Percentiles rank a stretch among this genome's conserved stretches.
Evolutionary conservation across 2,329 filamentous ascomycete genomes (phyloP).

Genomic region (Colletotrichum spinosum): DNA sequence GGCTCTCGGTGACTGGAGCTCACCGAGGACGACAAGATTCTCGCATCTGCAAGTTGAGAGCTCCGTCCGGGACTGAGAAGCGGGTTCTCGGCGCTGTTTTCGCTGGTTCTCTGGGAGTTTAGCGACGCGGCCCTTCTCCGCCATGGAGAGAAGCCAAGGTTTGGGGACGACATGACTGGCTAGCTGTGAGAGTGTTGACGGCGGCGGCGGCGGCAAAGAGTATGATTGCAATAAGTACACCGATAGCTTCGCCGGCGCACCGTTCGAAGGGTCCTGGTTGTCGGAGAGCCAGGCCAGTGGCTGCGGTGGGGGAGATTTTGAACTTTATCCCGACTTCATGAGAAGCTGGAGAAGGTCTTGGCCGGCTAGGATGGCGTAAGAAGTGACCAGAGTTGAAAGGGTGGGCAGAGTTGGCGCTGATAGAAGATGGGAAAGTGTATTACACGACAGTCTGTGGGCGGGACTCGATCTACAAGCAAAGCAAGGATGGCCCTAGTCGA

Average conservation of each 20-base stretch:
- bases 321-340: slow-evolving; percentile 29
- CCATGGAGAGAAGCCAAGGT: slow-evolving; percentile 61
- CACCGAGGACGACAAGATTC: slow-evolving; percentile 51
- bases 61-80: slow-evolving; percentile 38
- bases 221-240: not conserved
- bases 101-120: slow-evolving; percentile 36
- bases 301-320: slow-evolving; percentile 17
- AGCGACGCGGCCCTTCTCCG: slow-evolving; percentile 49
- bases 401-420: slow-evolving; percentile 27
- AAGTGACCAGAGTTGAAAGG: slow-evolving; percentile 2
- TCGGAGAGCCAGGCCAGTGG: slow-evolving; percentile 23
- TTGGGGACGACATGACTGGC: slow-evolving; percentile 58
- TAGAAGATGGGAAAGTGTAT: slow-evolving; percentile 33
- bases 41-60: slow-evolving; percentile 42
- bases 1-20: slow-evolving; percentile 68
- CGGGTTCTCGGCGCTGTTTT: slow-evolving; percentile 40
- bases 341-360: slow-evolving; percentile 29
- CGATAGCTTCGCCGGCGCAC: slow-evolving; percentile 23
- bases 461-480: slow-evolving; percentile 32
- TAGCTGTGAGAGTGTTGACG: slow-evolving; percentile 11
- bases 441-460: slow-evolving; percentile 18
- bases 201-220: slow-evolving; percentile 7
- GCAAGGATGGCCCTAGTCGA: slow-evolving; percentile 27
- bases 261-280: slow-evolving; percentile 19
- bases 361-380: slow-evolving; percentile 7